Evolutionary conservation across 2,329 filamentous ascomycete species (phyloP), one percentile per base, ranked within the genome.

Genomic region (Diaporthe velutina): DNA sequence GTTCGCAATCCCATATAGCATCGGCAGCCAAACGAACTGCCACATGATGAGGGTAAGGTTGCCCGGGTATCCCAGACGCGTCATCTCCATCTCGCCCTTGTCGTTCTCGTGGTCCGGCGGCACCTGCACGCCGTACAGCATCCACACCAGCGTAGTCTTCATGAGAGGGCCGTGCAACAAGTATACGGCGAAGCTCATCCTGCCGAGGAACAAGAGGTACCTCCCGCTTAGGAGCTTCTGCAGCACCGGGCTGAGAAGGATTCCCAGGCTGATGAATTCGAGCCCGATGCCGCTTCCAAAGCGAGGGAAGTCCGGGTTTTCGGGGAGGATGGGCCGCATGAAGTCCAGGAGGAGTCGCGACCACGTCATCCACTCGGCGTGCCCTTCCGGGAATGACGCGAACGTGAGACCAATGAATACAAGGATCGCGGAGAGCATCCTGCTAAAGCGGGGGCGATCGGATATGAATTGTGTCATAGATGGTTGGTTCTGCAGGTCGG

Each of bases 141-240:
- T 86, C 89, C 90, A 92, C 35, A 89, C 88, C 19, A 93, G 84
- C 10, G 92, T 81, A 33, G 87, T 89, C 73, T 91, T 88, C 77
- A 92, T 87, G 40, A 93, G 84, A 0, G 88, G 87, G 55, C 91
- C 91, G 81, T 93, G 91, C 28, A 93, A 82, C 9, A 93, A 86
- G 78, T 93, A 93, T 19, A 93, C 89, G 1, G 91, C 90, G 78
- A 92, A 92, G 58, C 89, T 91, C 82, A 92, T 88, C 78, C 89
- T 89, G 58, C 91, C 91, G 17, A 93, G 86, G 87, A 90, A 93
- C 58, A 91, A 85, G 57, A 93, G 87, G 72, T 87, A 85, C 42
- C 86, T 86, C 74, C 87, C 87, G 5, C 89, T 89, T 3, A 93
- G 85, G 0, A 88, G 77, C 68, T 85, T 85, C 76, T 90, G 90